A percentile compares a stretch with the other conserved stretches of the same genome.
Evolutionary conservation across 495 filamentous ascomycete species (phyloP).

Genomic region (Elaphomyces granulatus): DNA sequence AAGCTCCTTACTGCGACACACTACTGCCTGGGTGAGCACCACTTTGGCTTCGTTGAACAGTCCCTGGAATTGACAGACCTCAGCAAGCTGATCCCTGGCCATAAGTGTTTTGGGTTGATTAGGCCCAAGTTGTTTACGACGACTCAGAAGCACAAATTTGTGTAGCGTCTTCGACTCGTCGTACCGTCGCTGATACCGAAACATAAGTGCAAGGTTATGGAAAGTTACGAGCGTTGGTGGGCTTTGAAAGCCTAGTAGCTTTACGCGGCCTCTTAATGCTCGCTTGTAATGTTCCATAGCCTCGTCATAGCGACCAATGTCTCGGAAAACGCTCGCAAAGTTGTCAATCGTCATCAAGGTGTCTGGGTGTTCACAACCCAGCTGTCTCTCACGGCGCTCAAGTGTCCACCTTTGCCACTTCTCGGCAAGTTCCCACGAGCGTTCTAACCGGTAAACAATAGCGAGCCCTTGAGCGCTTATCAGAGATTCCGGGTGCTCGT

Average conservation of each 20-base stretch:
- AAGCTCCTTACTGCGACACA: background rate
- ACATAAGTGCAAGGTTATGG: background rate
- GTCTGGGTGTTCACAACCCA: background rate
- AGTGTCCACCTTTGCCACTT: background rate
- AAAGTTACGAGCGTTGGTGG: background rate
- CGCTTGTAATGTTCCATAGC: background rate
- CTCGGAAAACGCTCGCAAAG: background rate
- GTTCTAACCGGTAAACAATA: background rate
- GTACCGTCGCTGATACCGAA: background rate
- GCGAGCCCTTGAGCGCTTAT: background rate
- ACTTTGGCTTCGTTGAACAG: background rate
- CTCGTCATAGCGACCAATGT: background rate
- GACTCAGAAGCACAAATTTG: background rate
- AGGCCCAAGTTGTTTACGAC: background rate
- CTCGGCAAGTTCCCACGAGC: background rate
- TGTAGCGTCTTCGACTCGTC: background rate
- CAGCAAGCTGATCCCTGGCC: background rate
- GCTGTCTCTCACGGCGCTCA: background rate
- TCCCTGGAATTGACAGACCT: background rate
- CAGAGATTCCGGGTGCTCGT: background rate
- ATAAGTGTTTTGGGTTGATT: background rate
- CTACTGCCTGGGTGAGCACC: background rate
- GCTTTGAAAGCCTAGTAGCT: background rate
- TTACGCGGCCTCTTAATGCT: background rate
- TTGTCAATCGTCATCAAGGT: background rate